Base-by-base conservation (phyloP, 306 rosid genomes). In the Trifolium dubium region DNA sequence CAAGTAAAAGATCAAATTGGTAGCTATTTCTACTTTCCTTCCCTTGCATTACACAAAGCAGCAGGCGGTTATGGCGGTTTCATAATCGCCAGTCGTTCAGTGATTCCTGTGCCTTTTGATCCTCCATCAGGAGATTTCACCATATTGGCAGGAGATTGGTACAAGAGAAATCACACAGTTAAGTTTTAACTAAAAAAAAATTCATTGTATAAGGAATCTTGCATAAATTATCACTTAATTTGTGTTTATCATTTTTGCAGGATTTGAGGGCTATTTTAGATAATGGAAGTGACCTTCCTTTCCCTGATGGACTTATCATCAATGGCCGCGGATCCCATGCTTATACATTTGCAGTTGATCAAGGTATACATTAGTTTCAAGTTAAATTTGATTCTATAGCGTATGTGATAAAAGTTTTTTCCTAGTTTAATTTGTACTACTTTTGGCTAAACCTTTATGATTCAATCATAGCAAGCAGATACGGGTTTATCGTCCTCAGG, bases 1-100 rank as follows among this genome's bases (percentile, higher is more conserved):
- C 98, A 92, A 80, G 98, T 92, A 6, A 90, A 92, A 64, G 97
- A 92, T 85, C 98, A 92, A 70, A 87, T 92, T 30, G 98, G 98
- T 8, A 92, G 97, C 86, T 92, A 83, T 86, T 92, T 83, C 76
- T 92, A 92, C 84, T 92, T 83, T 71, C 97, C 98, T 68, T 89
- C 98, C 67, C 89, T 89, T 76, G 87, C 84, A 41, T 76, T 92
- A 55, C 98, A 92, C 89, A 92, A 90, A 76, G 96, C 97, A 34
- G 98, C 97, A 1, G 98, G 97, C 23, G 98, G 90, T 31, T 92
- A 71, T 11, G 98, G 98, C 8, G 90, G 88, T 56, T 68, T 92
- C 79, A 81, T 71, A 79, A 89, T 92, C 3, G 81, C 70, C 0
- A 90, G 97, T 76, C 98, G 98, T 62, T 75, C 98, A 0, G 60